Evolutionary conservation across 192 early-diverging fungal genomes (phyloP), one percentile per base, ranked within the genome.

Genomic region (Rhizophagus prolifer): DNA sequence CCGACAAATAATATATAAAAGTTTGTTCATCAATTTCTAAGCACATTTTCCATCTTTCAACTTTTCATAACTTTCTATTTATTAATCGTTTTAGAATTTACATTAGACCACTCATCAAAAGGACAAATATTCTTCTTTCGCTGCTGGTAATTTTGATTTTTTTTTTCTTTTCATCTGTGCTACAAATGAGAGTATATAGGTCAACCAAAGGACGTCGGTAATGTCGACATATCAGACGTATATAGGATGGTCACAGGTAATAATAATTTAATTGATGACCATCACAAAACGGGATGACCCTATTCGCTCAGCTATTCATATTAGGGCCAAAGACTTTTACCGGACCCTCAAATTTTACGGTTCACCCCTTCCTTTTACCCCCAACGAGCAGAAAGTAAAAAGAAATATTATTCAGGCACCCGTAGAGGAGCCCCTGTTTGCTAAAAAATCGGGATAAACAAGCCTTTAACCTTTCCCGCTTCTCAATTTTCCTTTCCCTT

Each of bases 361-460:
- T 12, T 50, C 58, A n/a, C 36, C 23, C 38, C 16, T 61, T 41
- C 38, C 38, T 58, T 41, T 76, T 38, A 25, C 34, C 65, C 30
- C 34, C 65, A 67, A 38, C 65, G 65, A 72, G 26, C 8, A 47
- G 23, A 50, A 63, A 58, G 36, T 38, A 63, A 72, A 61, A 70
- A 59, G 36, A 71, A 46, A 28, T 50, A 31, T 38, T 54, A 77
- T 31, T 38, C 44, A 65, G 76, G 44, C 25, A 19, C 41, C 58
- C 70, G 16, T 23, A 41, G 63, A 26, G 44, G 46, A 74, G 62
- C 23, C 38, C 38, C 68, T 13, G 19, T 41, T 65, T 36, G 26
- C 70, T 58, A 28, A 23, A 66, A 63, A 70, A 16, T 46, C 61
- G 59, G 38, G 34, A 78, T 28, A 62, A 64, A 78, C 41, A 47